Evolutionary conservation across 345 rosid genomes (phyloP), one percentile per base, ranked within the genome.

Genomic region (Hevea brasiliensis): DNA sequence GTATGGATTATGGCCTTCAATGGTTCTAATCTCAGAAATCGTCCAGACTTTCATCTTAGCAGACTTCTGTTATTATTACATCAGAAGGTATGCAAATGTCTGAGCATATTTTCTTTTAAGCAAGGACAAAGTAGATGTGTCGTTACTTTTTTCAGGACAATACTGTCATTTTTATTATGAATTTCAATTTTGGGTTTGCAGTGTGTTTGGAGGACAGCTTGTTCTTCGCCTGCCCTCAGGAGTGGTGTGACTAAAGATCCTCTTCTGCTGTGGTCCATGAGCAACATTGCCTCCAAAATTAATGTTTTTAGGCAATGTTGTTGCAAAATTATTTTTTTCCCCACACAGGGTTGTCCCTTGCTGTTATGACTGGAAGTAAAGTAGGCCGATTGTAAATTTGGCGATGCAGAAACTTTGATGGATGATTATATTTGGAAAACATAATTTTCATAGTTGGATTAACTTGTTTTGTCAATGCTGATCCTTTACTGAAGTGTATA

Each of bases 11-110:
- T 95, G 99, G 99, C 99, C 99, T 70, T 89, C 97, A 8, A 92
- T 95, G 97, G 98, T 95, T 84, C 94, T 95, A 2, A 86, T 95
- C 72, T 91, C 99, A 0, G 99, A 95, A 83, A 90, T 95, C 59
- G 98, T 95, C 51, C 99, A 95, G 75, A 95, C 99, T 62, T 95
- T 95, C 87, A 95, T 95, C 83, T 80, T 95, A 73, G 99, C 99
- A 0, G 99, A 95, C 76, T 95, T 95, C 87, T 95, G 99, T 76
- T 95, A 95, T 80, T 95, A 93, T 81, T 95, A 95, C 63, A 85
- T 95, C 64, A 91, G 86, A 81, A 93, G 99, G 99, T 91, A 73
- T 24, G 64, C 45, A 57, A 27, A 41, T 14, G 10, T 61, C 26
- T 42, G 20, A 20, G 55, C 54, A 12, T 61, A 44, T 64, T 32